These are phyloP conservation scores for Candida ipomoeae DNA, from an alignment of 805 yeast genomes.

Conservation along the genomic window DNA sequence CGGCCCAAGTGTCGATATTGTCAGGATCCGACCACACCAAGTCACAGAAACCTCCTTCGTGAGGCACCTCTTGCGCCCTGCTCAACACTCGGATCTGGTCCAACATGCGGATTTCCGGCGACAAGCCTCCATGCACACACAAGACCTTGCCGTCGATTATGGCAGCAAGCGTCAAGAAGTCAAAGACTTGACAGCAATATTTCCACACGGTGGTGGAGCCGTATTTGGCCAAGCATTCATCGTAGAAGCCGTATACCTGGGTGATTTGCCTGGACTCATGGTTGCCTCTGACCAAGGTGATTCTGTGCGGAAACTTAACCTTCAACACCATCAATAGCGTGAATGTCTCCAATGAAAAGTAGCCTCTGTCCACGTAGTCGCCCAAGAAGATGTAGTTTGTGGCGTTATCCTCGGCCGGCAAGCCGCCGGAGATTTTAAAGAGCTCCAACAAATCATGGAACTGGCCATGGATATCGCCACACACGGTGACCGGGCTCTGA, in stretches of 20 bases:
- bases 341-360: slow-evolving; percentile 89
- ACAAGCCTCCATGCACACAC: slow-evolving; percentile 96
- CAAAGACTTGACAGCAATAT: slow-evolving; percentile 94
- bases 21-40: slow-evolving; percentile 98
- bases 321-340: slow-evolving; percentile 90
- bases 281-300: slow-evolving; percentile 94
- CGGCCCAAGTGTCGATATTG: slow-evolving; percentile 97
- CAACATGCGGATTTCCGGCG: slow-evolving; percentile 95
- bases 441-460: slow-evolving; percentile 91
- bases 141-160: slow-evolving; percentile 90
- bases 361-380: slow-evolving; percentile 98
- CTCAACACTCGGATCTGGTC: slow-evolving; percentile 93
- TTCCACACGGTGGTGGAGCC: slow-evolving; percentile 96
- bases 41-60: slow-evolving; percentile 98
- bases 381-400: slow-evolving; percentile 78
- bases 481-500: slow-evolving; percentile 87
- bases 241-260: slow-evolving; percentile 98
- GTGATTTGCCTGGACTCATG: slow-evolving; percentile 97
- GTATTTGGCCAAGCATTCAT: slow-evolving; percentile 88
- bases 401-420: slow-evolving; percentile 71
- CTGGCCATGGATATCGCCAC: slow-evolving; percentile 98
- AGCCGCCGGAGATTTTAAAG: slow-evolving; percentile 87
- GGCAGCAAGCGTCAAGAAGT: slow-evolving; percentile 90
- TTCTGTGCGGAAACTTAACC: slow-evolving; percentile 78
- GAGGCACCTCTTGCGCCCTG: slow-evolving; percentile 97